Conservation (phyloP, 1,139 yeast species). For the Kodamaea derodonti region DNA sequence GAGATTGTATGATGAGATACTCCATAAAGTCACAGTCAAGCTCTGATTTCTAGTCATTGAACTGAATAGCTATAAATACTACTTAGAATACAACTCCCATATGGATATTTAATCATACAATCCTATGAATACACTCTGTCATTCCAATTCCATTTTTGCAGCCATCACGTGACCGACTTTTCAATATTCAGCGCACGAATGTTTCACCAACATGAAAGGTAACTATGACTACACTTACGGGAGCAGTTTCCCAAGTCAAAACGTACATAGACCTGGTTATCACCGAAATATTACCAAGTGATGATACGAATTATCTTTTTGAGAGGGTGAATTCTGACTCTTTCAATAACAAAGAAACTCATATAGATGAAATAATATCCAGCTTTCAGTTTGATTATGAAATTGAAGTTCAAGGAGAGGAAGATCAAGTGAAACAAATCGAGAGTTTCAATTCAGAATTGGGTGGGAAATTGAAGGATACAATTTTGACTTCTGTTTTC, state of each 20-base stretch:
- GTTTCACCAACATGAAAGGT: too few species aligned
- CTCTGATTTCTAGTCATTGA: too few species aligned
- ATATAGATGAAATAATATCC: constrained; percentile 4
- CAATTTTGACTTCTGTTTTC: constrained; percentile 18
- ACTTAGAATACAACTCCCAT: too few species aligned
- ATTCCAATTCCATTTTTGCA: too few species aligned
- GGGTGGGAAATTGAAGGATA: constrained; percentile 15
- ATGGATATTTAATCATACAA: too few species aligned
- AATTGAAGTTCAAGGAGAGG: constrained; percentile 3
- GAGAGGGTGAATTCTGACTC: constrained; percentile 1
- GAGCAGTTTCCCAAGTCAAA: background rate
- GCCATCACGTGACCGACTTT: too few species aligned
- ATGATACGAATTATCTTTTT: constrained; percentile 3
- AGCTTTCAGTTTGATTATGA: constrained; percentile 7
- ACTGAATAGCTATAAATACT: too few species aligned
- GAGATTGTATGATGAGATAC: too few species aligned
- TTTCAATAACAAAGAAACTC: constrained; percentile 2
- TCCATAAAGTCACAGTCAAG: too few species aligned
- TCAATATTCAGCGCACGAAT: too few species aligned
- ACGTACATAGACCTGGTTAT: background rate
- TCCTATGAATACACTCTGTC: too few species aligned
- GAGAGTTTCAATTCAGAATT: constrained; percentile 17
- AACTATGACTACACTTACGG: background rate
- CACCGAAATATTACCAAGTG: constrained; percentile 1
- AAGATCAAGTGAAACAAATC: constrained; percentile 12